Evolutionary conservation across 345 rosid species (phyloP).

Genomic region (Syzygium aqueum): DNA sequence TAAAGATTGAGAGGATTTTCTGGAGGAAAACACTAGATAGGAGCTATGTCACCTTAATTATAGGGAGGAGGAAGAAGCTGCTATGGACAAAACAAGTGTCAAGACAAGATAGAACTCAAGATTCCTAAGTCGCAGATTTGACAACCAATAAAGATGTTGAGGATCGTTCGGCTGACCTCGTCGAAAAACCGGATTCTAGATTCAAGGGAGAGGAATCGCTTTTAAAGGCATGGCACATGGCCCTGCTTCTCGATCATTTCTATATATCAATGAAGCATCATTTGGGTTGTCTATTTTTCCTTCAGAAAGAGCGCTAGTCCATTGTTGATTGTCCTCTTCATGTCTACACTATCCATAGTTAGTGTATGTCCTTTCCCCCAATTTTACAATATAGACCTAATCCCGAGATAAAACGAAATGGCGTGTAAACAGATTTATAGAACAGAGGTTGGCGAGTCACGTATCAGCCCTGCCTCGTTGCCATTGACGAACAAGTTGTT

Average conservation of each 20-base stretch:
- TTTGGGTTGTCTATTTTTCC: background rate
- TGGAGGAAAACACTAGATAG: background rate
- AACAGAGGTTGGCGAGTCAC: background rate
- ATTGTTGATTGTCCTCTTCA: background rate
- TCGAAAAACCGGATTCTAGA: background rate
- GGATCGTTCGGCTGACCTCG: background rate
- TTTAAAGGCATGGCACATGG: background rate
- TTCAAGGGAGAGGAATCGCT: background rate
- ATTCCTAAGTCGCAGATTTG: background rate
- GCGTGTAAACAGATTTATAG: background rate
- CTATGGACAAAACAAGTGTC: background rate
- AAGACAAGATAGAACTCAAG: background rate
- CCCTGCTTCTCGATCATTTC: background rate
- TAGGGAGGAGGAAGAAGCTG: background rate
- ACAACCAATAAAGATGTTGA: background rate
- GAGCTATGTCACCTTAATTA: background rate
- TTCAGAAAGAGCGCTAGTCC: background rate
- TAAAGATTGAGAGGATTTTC: background rate
- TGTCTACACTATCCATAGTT: background rate
- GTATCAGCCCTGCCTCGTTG: background rate
- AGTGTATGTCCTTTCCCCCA: background rate
- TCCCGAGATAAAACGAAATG: background rate
- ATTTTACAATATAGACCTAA: background rate
- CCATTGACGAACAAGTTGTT: background rate
- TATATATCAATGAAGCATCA: background rate